Evolutionary conservation across 1,284 basidiomycete species (phyloP).

Genomic region (Pyrrhoderma lamaoense): DNA sequence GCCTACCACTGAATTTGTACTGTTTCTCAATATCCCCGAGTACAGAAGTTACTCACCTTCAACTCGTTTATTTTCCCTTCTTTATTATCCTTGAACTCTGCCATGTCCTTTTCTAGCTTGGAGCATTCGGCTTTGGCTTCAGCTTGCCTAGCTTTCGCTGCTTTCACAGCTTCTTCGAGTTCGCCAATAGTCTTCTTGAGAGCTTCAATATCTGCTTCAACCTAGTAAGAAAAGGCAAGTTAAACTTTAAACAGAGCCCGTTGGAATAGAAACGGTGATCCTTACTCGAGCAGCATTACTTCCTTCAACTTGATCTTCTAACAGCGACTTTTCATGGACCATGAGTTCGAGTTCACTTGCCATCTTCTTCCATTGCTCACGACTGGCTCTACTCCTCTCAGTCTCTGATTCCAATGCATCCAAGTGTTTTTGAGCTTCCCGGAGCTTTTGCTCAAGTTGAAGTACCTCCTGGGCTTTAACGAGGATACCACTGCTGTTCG

Average conservation of each 20-base stretch:
- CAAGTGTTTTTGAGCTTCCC: constrained; percentile 46
- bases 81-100: constrained; percentile 97
- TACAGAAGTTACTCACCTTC: constrained; percentile 48
- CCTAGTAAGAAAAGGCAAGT: constrained; percentile 57
- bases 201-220: constrained; percentile 73
- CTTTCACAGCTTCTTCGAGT: constrained; percentile 58
- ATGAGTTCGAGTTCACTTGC: constrained; percentile 81
- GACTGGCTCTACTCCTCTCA: constrained; percentile 43
- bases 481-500: constrained; percentile 69
- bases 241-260: not conserved
- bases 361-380: constrained; percentile 65
- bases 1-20: constrained; percentile 1
- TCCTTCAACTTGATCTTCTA: constrained; percentile 81
- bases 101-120: constrained; percentile 93
- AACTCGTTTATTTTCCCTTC: constrained; percentile 94
- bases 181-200: constrained; percentile 62
- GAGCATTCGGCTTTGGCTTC: constrained; percentile 72
- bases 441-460: constrained; percentile 48
- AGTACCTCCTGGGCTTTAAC: constrained; percentile 83
- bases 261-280: constrained; percentile 26
- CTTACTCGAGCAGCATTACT: constrained; percentile 87
- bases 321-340: constrained; percentile 76
- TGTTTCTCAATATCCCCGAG: not conserved
- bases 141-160: constrained; percentile 71
- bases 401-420: constrained; percentile 55